Base-by-base conservation (phyloP, 1,284 basidiomycete species). In the Rhodofomes roseus region DNA sequence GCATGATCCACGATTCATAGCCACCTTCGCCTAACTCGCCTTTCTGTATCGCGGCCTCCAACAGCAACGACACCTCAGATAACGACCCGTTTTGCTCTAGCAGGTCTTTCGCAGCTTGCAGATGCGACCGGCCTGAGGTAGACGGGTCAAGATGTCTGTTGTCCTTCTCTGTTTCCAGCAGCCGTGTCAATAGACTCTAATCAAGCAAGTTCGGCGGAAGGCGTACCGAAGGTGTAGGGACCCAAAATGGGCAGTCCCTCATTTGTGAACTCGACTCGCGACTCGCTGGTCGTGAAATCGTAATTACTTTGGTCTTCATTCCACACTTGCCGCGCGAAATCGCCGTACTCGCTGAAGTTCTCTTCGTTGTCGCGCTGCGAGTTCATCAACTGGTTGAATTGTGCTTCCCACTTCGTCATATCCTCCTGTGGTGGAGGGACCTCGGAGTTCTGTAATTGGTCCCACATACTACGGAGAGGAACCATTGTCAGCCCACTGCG, bases 1-100 rank as follows among this genome's bases (percentile, higher is more conserved):
- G 80, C 25, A 96, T 77, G 34, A 96, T 87, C 97, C 97, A 99
- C 0, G 95, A 86, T 71, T 96, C 95, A 58, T 90, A 94, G 11
- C 90, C 90, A 8, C 86, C 89, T 67, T 89, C 84, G 43, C 90
- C 90, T 8, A 90, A 77, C 57, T 92, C 87, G 7, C 86, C 87
- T 63, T 82, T 84, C 70, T 91, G 92, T 62, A 94, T 92, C 36
- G 93, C 93, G 4, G 92, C 92, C 75, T 97, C 95, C 9, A 97
- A 78, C 63, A 96, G 79, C 22, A 95, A 76, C 0, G 89, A 89
- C 8, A 89, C 93, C 69, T 96, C 93, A 1, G 92, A 89, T 18
- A 98, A 75, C 3, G 93, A 92, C 2, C 93, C 95, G 62, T 92
- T 92, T 56, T 82, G 79, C 37, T 89, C 85, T 8, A 97, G 76